phyloP scores from a whole-genome alignment of 495 filamentous ascomycete genomes.

The Daldinia concentrica region DNA sequence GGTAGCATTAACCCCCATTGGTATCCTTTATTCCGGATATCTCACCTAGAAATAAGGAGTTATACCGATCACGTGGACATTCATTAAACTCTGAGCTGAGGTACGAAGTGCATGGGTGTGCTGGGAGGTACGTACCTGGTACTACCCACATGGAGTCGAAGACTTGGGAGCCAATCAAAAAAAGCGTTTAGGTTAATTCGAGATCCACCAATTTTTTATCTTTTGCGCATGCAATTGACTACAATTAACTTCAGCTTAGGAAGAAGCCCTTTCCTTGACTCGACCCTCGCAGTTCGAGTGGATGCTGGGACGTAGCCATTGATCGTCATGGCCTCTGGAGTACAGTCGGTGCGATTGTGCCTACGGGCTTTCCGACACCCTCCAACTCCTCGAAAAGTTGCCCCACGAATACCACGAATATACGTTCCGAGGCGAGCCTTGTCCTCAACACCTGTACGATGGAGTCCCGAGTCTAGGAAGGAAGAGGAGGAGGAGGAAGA shows the following conservation, averaged over 20 bases:
- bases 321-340: conserved; percentile 58
- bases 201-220: conserved; percentile 20
- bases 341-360: conserved; percentile 58
- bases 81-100: too few relatives aligned
- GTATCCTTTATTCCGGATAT: too few relatives aligned
- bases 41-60: too few relatives aligned
- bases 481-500: conserved; percentile 22
- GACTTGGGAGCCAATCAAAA: conserved; percentile 5
- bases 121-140: background rate
- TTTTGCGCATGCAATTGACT: conserved; percentile 18
- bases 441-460: conserved; percentile 50
- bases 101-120: too few relatives aligned
- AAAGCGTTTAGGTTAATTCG: background rate
- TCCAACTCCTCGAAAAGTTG: conserved; percentile 33
- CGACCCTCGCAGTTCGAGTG: conserved; percentile 1
- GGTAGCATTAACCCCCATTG: too few relatives aligned
- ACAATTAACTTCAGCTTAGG: background rate
- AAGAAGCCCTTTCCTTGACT: background rate
- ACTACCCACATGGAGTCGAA: background rate
- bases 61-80: too few relatives aligned
- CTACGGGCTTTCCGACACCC: conserved; percentile 52
- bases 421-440: conserved; percentile 49
- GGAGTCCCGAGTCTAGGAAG: conserved; percentile 31
- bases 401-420: conserved; percentile 24
- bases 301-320: conserved; percentile 26